phyloP scores from a whole-genome alignment of 208 protist genomes.

The Crithidia brevicula region DNA sequence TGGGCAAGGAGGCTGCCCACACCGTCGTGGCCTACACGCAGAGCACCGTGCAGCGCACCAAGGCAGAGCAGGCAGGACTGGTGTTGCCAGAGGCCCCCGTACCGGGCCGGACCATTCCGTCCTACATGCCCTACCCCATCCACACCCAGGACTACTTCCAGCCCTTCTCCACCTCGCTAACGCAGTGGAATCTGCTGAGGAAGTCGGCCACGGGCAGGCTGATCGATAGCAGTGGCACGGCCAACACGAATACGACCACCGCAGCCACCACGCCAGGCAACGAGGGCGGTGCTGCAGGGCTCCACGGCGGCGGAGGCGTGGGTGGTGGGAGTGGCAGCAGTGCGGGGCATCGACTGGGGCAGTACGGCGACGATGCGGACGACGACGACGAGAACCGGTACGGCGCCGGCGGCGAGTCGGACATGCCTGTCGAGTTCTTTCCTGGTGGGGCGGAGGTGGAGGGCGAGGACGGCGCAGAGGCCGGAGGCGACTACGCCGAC shows the following conservation, averaged over 20 bases:
- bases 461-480: slow-evolving; percentile 56
- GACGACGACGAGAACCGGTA: neutral
- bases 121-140: slow-evolving; percentile 70
- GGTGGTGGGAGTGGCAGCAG: neutral
- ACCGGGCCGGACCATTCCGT: slow-evolving; percentile 66
- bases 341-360: neutral
- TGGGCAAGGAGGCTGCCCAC: slow-evolving; percentile 63
- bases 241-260: neutral
- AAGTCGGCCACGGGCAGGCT: slow-evolving; percentile 68
- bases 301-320: too few species aligned
- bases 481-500: slow-evolving; percentile 48
- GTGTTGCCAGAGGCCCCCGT: slow-evolving; percentile 56
- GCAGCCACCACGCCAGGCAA: neutral
- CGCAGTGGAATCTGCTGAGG: slow-evolving; percentile 85
- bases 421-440: slow-evolving; percentile 87
- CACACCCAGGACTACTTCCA: slow-evolving; percentile 73
- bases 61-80: slow-evolving; percentile 68
- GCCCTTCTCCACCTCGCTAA: slow-evolving; percentile 67
- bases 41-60: slow-evolving; percentile 54
- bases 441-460: slow-evolving; percentile 65
- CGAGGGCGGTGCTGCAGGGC: neutral
- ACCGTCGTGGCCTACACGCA: slow-evolving; percentile 69
- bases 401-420: slow-evolving; percentile 23
- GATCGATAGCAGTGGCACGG: slow-evolving; percentile 26
- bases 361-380: slow-evolving; percentile 1